Conservation (phyloP, 1,284 basidiomycete genomes). For the Puccinia hordei region DNA sequence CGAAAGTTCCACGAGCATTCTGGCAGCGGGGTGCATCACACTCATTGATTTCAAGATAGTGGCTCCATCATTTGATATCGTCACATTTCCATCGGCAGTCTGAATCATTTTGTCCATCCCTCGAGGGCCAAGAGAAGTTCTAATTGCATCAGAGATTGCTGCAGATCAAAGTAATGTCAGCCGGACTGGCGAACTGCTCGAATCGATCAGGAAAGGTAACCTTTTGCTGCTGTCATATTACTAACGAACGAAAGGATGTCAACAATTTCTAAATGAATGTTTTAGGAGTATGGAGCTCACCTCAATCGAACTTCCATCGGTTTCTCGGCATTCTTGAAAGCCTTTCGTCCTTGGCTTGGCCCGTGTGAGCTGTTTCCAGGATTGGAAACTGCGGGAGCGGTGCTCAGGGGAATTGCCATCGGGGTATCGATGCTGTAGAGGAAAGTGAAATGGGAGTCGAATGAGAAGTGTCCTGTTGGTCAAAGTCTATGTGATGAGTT, state of each 20-base stretch:
- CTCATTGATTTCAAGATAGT: slow-evolving; percentile 98
- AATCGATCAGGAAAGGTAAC: slow-evolving; percentile 51
- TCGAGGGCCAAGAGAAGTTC: slow-evolving; percentile 93
- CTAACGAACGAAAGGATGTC: slow-evolving; percentile 8
- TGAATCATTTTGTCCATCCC: slow-evolving; percentile 99
- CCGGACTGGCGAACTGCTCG: not conserved
- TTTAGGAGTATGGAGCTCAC: slow-evolving; percentile 52
- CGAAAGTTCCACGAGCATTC: slow-evolving; percentile 98
- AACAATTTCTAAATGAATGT: not conserved
- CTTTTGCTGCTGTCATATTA: slow-evolving; percentile 50
- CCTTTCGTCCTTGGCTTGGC: slow-evolving; percentile 51
- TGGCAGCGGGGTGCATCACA: slow-evolving; percentile 94
- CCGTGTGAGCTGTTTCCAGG: slow-evolving; percentile 20
- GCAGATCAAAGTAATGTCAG: slow-evolving; percentile 51
- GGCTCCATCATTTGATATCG: slow-evolving; percentile 98
- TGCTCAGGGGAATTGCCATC: slow-evolving; percentile 17
- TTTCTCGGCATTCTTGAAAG: slow-evolving; percentile 60
- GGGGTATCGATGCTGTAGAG: not conserved
- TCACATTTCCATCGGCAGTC: slow-evolving; percentile 92
- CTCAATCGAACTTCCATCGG: slow-evolving; percentile 59
- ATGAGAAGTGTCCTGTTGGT: no score
- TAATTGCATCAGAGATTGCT: slow-evolving; percentile 97
- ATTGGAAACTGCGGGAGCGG: not conserved
- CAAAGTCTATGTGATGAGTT: no score
- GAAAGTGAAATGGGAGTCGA: not conserved